Base-by-base conservation (phyloP, 31 red algal species). In the Pterothamnion heteromorphum region DNA sequence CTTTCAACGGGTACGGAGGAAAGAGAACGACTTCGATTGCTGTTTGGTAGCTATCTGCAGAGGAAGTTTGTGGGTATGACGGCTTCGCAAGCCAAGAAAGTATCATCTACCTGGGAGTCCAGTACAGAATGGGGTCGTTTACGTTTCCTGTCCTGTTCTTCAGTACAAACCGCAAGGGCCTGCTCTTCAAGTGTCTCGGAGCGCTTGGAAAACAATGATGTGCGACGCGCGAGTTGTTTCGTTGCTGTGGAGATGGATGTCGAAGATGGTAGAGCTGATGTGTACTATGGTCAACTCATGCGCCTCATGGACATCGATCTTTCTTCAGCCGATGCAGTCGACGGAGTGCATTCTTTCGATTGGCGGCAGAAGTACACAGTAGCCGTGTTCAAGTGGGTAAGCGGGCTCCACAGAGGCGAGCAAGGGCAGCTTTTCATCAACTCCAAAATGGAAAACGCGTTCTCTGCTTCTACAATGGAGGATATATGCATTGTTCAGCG, bases 371-470 rank as follows among this genome's bases (percentile, higher is more conserved):
- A 4, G 32, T 84, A 83, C 21, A 14, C 31, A 28, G n/a, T 92
- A 44, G 91, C 4, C 1, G 28, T 43, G 3, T 1, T 85, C 1
- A 44, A 92, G 4, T 92, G 78, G 78, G 91, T 83, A 2, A 82
- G 1, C 4, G 91, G 91, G 21, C 4, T 84, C 21, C 26, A 83
- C 22, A 23, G 3, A 57, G 74, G 78, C 4, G 34, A 28, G 32
- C 4, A 92, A 37, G 37, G 37, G 1, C 91, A 92, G 30, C 80
- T 85, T 1, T 82, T 44, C 37, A 92, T 57, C 28, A 34, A 35
- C 31, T 26, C 9, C 20, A 27, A 39, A 2, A 51, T 80, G 20
- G 14, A 64, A 1, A 18, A 83, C 21, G 91, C 78, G 34, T 92
- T 92, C 43, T 3, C 4, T 3, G 31, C 23, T 4, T 24, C 28